Conservation (phyloP, 352 stramenopile genomes). For the Pythium graminicola region DNA sequence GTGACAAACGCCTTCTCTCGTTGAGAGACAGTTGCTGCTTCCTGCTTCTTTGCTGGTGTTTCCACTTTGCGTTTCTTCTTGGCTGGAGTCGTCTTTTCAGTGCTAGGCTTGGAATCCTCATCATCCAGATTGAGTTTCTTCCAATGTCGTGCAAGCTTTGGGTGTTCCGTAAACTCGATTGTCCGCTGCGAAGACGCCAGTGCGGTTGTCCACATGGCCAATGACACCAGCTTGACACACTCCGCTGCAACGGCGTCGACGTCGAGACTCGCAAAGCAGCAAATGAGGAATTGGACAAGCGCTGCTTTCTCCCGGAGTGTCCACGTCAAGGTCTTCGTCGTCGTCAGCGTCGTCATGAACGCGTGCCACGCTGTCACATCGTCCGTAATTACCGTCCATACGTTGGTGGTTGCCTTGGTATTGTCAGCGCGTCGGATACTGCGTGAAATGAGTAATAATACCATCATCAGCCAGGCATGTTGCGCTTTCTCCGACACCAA, state of each 20-base stretch:
- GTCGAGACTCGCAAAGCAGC: slow-evolving; percentile 55
- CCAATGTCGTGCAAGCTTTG: slow-evolving; percentile 66
- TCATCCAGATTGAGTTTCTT: slow-evolving; percentile 27
- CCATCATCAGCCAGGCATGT: slow-evolving; percentile 35
- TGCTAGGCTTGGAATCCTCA: slow-evolving; percentile 4
- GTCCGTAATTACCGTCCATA: slow-evolving; percentile 12
- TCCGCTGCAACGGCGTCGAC: slow-evolving; percentile 38
- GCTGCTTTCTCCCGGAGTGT: slow-evolving; percentile 44
- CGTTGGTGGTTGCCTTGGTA: not conserved
- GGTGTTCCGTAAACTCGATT: slow-evolving; percentile 55
- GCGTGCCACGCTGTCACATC: slow-evolving; percentile 26
- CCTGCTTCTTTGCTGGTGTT: slow-evolving; percentile 21
- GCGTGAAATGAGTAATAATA: slow-evolving; percentile 34
- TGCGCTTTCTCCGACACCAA: slow-evolving; percentile 14
- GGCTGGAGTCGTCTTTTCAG: not conserved
- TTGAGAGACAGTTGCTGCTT: not conserved
- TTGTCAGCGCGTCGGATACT: slow-evolving; percentile 1
- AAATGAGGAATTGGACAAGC: slow-evolving; percentile 54
- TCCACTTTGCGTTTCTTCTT: slow-evolving; percentile 1
- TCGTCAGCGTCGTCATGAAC: slow-evolving; percentile 34
- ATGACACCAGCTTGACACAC: slow-evolving; percentile 57
- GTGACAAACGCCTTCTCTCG: slow-evolving; percentile 24
- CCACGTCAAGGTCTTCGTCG: slow-evolving; percentile 18
- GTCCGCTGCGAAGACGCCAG: slow-evolving; percentile 51
- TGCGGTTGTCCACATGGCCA: slow-evolving; percentile 44